Evolutionary conservation across 371 early-diverging fungal species (phyloP), one percentile per base, ranked within the genome.

Genomic region (Circinella minor): DNA sequence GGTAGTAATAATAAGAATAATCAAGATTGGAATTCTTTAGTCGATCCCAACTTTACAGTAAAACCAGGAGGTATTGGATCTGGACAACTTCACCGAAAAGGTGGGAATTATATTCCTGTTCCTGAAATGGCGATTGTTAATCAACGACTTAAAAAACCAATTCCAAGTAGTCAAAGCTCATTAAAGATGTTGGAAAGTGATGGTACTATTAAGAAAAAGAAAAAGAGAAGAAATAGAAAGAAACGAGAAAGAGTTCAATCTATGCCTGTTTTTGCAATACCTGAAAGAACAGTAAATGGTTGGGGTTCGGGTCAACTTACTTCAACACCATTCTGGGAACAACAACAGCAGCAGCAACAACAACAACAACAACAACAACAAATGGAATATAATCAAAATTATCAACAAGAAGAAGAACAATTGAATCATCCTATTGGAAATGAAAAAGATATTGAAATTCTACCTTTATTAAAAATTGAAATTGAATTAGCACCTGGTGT

Each of bases 51-150:
- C 14, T 66, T 63, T 15, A 72, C 72, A 48, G n/a, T 76, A 15
- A 51, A 68, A 20, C 48, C 72, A n/a, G 63, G 55, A 47, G 76
- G 76, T 13, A 43, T 76, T 15, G 76, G 76, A 7, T 54, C 65
- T 18, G 76, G 76, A 14, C 70, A 76, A 27, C 57, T 76, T 1
- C 72, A 76, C 61, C 70, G 76, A 6, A 20, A 63, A 57, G 76
- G 76, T 14, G 37, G 65, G 4, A 76, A 76, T 49, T 76, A 61
- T 36, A 72, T 63, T 39, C 76, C 76, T 15, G 68, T 76, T 3
- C 57, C 65, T 36, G 76, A 76, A 48, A 64, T 61, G 15, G 46
- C 38, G 11, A 76, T 76, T 39, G 34, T 76, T 15, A 48, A 61
- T 11, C 72, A 76, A 69, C 65, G 76, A 20, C 60, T 38, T 20